These are phyloP conservation scores for Pisolithus albus DNA, from an alignment of 768 basidiomycete genomes.

Conservation along the genomic window DNA sequence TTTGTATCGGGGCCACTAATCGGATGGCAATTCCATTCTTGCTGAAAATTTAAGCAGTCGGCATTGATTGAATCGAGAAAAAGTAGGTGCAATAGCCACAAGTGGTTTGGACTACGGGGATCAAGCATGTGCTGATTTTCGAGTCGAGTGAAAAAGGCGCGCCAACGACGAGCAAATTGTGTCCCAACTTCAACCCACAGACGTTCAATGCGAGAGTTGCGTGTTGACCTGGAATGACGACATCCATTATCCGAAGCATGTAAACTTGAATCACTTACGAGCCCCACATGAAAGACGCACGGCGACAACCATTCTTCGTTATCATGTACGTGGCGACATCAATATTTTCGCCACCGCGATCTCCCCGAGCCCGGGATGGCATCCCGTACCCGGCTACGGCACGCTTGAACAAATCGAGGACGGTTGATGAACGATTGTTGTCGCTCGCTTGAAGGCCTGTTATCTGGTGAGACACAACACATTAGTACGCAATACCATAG, in stretches of 20 bases:
- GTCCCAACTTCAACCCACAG: conserved; percentile 24
- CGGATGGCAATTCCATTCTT: neutral
- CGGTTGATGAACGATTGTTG: conserved; percentile 27
- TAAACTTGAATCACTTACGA: conserved; percentile 11
- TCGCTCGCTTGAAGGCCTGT: conserved; percentile 28
- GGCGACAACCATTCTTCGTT: conserved; percentile 4
- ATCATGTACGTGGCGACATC: conserved; percentile 23
- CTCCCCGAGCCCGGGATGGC: conserved; percentile 29
- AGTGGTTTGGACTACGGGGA: conserved; percentile 10
- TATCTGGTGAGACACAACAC: conserved; percentile 8
- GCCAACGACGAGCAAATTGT: conserved; percentile 22
- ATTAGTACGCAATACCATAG: neutral
- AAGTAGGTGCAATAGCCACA: conserved; percentile 4
- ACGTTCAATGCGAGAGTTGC: conserved; percentile 22
- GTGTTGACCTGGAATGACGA: conserved; percentile 10
- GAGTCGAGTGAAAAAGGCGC: conserved; percentile 18
- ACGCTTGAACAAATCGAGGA: conserved; percentile 11
- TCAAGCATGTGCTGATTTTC: conserved; percentile 20
- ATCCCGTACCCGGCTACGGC: conserved; percentile 19
- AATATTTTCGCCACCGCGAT: conserved; percentile 35
- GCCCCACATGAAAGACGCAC: conserved; percentile 35
- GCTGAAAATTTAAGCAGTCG: neutral
- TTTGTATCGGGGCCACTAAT: conserved; percentile 4
- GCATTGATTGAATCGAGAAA: conserved; percentile 1
- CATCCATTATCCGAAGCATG: neutral